A percentile compares a stretch with the other conserved stretches of the same genome.
Conservation (phyloP, 768 basidiomycete species). For the Mycena indigotica region DNA sequence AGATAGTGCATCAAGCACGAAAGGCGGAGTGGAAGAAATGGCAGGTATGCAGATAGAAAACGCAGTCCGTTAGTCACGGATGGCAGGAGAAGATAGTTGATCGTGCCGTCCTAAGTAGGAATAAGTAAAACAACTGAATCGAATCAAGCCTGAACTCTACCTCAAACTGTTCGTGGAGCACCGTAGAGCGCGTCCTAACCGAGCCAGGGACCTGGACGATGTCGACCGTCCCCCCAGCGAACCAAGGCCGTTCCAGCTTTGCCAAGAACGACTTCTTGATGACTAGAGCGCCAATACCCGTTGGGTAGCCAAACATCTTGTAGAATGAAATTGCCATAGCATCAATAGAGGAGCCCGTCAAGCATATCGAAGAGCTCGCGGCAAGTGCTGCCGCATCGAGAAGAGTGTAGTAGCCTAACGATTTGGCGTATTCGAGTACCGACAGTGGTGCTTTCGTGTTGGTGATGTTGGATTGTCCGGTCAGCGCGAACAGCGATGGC, state of each 20-base stretch:
- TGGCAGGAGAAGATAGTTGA: constrained; percentile 77
- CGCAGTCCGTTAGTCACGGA: constrained; percentile 80
- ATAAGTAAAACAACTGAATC: no score
- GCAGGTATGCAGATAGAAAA: constrained; percentile 76
- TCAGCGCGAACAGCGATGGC: constrained; percentile 71
- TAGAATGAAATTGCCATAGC: constrained; percentile 86
- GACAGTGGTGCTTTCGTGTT: constrained; percentile 73
- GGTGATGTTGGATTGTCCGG: constrained; percentile 81
- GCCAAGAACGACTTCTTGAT: constrained; percentile 70
- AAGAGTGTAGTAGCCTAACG: constrained; percentile 73
- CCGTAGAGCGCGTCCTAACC: constrained; percentile 60
- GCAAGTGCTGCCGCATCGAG: constrained; percentile 83
- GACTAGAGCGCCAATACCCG: constrained; percentile 79
- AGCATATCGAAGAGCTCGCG: constrained; percentile 67
- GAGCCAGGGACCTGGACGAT: constrained; percentile 81
- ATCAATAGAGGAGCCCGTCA: constrained; percentile 69
- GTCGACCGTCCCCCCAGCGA: constrained; percentile 81
- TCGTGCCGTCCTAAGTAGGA: constrained; percentile 70
- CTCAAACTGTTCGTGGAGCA: constrained; percentile 77
- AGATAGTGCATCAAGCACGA: constrained; percentile 69
- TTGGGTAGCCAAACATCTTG: constrained; percentile 90
- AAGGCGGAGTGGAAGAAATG: constrained; percentile 76
- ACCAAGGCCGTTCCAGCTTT: constrained; percentile 74
- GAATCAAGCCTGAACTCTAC: no score
- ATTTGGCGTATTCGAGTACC: constrained; percentile 62